Evolutionary conservation across 2,329 filamentous ascomycete genomes (phyloP), one percentile per base, ranked within the genome.

Genomic region (Trichoderma sp.): DNA sequence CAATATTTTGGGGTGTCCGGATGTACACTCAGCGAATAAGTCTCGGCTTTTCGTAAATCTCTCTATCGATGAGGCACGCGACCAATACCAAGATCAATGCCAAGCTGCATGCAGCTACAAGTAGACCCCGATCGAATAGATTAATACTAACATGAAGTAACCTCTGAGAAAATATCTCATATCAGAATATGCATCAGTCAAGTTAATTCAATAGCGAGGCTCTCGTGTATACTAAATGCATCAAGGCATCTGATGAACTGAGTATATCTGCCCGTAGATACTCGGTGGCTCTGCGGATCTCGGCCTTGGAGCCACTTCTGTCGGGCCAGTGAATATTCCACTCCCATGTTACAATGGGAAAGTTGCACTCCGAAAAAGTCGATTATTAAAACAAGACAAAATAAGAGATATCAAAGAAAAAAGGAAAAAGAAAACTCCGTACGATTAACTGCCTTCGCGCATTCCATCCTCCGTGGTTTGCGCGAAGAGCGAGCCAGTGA

Each of bases 1-100:
- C 6, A 0, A 11, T 4, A 4, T 50, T 50, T n/a, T 3, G 8
- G 9, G n/a, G 8, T n/a, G 3, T 12, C 8, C 3, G 3, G 50
- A 56, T 14, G 50, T 56, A 7, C 2, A 21, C 11, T 12, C 11
- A 3, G n/a, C n/a, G n/a, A 21, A 11, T 12, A 53, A 21, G 9
- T 21, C 18, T n/a, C 12, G n/a, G 45, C 45, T 45, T 8, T n/a
- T n/a, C 16, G 41, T 9, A 18, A 45, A 8, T 45, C 38, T 45
- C 16, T 45, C 16, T 2, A n/a, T 45, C 18, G 0, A n/a, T 24
- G 5, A 2, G 50, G 50, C 50, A 56, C 50, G n/a, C n/a, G 50
- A 56, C 50, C 50, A 12, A 3, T 11, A 56, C n/a, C 5, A 56
- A 24, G 3, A 7, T 3, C 50, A 12, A 14, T 3, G 11, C 50